These are phyloP conservation scores for Cardiospermum halicacabum DNA, from an alignment of 345 rosid species.

Conservation along the genomic window DNA sequence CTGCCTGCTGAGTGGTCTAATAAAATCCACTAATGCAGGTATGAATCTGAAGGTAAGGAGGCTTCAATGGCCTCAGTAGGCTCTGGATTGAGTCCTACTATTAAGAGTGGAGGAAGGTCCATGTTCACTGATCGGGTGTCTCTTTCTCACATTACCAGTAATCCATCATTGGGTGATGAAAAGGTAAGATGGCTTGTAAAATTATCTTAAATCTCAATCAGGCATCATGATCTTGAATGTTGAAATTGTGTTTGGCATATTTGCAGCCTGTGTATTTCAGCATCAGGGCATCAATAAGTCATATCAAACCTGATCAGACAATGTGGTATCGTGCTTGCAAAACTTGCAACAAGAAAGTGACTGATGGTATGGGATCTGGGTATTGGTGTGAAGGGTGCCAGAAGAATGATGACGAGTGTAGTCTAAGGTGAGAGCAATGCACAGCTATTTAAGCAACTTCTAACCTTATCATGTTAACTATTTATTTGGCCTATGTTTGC, in stretches of 20 bases:
- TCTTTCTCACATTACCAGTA: constrained; percentile 55
- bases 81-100: constrained; percentile 51
- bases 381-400: constrained; percentile 99
- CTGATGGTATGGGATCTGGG: constrained; percentile 79
- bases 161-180: constrained; percentile 64
- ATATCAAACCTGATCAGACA: constrained; percentile 79
- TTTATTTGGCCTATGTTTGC: neutral
- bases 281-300: constrained; percentile 60
- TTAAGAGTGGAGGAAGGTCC: constrained; percentile 56
- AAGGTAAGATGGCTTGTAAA: constrained; percentile 44
- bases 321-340: constrained; percentile 99
- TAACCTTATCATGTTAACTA: neutral
- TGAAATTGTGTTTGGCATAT: constrained; percentile 5
- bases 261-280: constrained; percentile 75
- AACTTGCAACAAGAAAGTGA: constrained; percentile 90
- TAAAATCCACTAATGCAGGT: constrained; percentile 34
- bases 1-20: neutral
- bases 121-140: constrained; percentile 64
- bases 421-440: constrained; percentile 44
- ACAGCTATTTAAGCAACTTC: neutral
- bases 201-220: no score
- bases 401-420: constrained; percentile 73
- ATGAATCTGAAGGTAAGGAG: constrained; percentile 78
- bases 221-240: neutral
- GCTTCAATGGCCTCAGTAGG: constrained; percentile 70